A percentile compares a stretch with the other conserved stretches of the same genome.
Evolutionary conservation across 116 monocot species (phyloP).

Genomic region (Zostera marina): DNA sequence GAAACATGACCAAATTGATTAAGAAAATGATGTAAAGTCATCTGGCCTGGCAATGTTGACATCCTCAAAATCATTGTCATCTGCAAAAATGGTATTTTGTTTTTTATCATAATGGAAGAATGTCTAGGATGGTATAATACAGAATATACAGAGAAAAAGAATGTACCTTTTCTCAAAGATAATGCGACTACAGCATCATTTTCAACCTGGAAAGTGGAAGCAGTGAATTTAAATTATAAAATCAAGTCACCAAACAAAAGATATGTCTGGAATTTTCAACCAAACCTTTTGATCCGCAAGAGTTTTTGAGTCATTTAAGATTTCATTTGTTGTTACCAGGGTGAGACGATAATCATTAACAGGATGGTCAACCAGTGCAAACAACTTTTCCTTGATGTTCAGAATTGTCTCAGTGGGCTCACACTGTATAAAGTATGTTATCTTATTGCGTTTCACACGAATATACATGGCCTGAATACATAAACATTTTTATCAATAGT

Average conservation of each 20-base stretch:
- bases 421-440: slow-evolving; percentile 87
- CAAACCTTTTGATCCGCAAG: slow-evolving; percentile 87
- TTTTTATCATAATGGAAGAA: neutral
- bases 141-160: neutral
- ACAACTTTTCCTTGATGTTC: slow-evolving; percentile 80
- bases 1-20: neutral
- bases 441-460: slow-evolving; percentile 81
- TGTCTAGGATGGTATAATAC: neutral
- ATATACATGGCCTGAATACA: slow-evolving; percentile 80
- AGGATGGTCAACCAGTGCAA: slow-evolving; percentile 45
- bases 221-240: too few species aligned
- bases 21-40: slow-evolving; percentile 28
- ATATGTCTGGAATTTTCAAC: neutral
- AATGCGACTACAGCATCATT: slow-evolving; percentile 76
- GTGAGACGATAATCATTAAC: slow-evolving; percentile 49
- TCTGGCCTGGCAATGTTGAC: slow-evolving; percentile 33
- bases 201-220: slow-evolving; percentile 40
- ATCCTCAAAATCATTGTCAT: slow-evolving; percentile 47
- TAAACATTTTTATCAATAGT: too few species aligned
- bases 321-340: slow-evolving; percentile 45
- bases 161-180: slow-evolving; percentile 54
- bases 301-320: slow-evolving; percentile 79
- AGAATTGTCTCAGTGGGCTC: slow-evolving; percentile 82
- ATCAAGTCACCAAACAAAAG: neutral
- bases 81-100: slow-evolving; percentile 11